These are phyloP conservation scores for Amanita rimosa DNA, from an alignment of 768 basidiomycete genomes.

Conservation along the genomic window DNA sequence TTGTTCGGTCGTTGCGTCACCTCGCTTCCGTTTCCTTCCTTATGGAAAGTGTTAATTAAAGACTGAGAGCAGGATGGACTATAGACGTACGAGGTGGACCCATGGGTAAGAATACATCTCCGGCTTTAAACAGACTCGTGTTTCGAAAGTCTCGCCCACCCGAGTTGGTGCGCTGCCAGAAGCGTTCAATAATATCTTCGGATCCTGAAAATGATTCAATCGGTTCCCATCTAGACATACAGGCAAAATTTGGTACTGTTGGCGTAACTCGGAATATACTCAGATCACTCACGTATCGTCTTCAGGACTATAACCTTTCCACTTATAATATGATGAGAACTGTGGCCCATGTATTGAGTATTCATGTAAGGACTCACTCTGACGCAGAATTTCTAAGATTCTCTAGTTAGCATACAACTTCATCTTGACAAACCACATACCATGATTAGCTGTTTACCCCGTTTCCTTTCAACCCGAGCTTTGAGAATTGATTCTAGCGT, in stretches of 20 bases:
- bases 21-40: slow-evolving; percentile 13
- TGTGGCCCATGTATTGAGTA: neutral
- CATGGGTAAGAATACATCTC: slow-evolving; percentile 41
- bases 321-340: slow-evolving; percentile 23
- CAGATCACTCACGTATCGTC: slow-evolving; percentile 45
- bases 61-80: neutral
- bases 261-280: slow-evolving; percentile 3
- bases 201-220: slow-evolving; percentile 45
- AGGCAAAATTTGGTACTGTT: neutral
- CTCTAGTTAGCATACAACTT: neutral
- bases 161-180: slow-evolving; percentile 39
- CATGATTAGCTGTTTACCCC: slow-evolving; percentile 36
- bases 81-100: slow-evolving; percentile 48
- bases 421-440: slow-evolving; percentile 20
- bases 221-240: slow-evolving; percentile 52
- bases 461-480: slow-evolving; percentile 36
- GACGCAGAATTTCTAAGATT: slow-evolving; percentile 42
- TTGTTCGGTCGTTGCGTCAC: neutral
- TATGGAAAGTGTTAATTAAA: neutral
- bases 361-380: slow-evolving; percentile 28
- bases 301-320: slow-evolving; percentile 43
- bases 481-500: slow-evolving; percentile 37
- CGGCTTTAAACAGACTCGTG: slow-evolving; percentile 35
- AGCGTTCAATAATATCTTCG: slow-evolving; percentile 38
- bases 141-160: slow-evolving; percentile 39